Base-by-base conservation (phyloP, 129 eudicot genomes). In the Glebionis coronaria region DNA sequence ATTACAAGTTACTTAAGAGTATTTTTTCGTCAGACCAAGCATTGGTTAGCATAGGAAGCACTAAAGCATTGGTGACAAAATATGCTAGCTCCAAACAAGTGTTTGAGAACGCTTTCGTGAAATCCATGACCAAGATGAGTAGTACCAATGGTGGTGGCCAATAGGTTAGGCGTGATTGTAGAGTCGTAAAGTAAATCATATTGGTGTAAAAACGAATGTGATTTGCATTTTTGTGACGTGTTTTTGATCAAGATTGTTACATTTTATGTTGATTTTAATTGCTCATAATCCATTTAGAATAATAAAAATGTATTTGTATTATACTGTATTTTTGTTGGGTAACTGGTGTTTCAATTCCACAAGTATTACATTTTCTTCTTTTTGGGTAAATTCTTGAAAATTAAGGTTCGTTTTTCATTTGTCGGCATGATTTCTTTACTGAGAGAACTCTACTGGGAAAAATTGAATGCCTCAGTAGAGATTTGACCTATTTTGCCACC, bases 101-200 rank as follows among this genome's bases (percentile, higher is more conserved):
- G 52, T 81, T 81, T 29, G 46, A 77, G 64, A 71, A 81, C n/a
- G 85, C 85, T 15, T 82, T 82, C 73, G 72, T 77, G 8, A 74
- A 58, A 47, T 82, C 86, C 3, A 78, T 82, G 86, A 73, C 73
- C 67, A 82, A 81, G 75, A 77, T 81, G 85, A 81, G 85, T 46
- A 77, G 82, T 61, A 53, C 77, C 63, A 68, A 20, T 20, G 85
- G 85, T 64, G 81, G 83, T 58, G 83, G 78, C 52, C 78, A 73
- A 51, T 83, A 82, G 71, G 68, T 82, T 55, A 65, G 87, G 71
- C 60, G 52, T 1, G 69, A 82, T n/a, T n/a, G n/a, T n/a, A n/a
- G n/a, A n/a, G n/a, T n/a, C n/a, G n/a, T n/a, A n/a, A n/a, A n/a
- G n/a, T 68, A 31, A 86, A 59, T 60, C 16, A 9, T 14, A 20